phyloP scores from a whole-genome alignment of 164 flowering plant genomes.

The Vitis amurensis region DNA sequence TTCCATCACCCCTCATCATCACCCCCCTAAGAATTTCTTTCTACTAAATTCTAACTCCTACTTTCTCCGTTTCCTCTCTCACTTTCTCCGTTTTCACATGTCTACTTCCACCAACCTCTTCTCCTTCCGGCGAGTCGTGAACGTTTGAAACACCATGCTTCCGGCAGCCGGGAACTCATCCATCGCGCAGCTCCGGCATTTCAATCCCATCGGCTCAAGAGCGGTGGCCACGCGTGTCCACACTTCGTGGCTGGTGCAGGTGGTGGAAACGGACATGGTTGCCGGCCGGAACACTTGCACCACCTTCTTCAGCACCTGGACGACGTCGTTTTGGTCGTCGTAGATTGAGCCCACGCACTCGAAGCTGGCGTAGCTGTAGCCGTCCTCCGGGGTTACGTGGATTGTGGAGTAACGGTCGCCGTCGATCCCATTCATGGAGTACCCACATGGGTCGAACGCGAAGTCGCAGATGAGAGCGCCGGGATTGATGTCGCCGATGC shows the following conservation, averaged over 20 bases:
- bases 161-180: slow-evolving; percentile 78
- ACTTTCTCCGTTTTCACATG: neutral
- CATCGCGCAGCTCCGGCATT: slow-evolving; percentile 44
- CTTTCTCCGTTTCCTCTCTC: neutral
- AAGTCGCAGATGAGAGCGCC: slow-evolving; percentile 65
- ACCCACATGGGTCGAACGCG: slow-evolving; percentile 96
- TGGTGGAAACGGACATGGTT: slow-evolving; percentile 60
- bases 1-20: slow-evolving; percentile 19
- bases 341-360: slow-evolving; percentile 63
- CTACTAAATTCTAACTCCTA: neutral
- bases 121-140: slow-evolving; percentile 53
- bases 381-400: slow-evolving; percentile 97
- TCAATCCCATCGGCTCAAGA: slow-evolving; percentile 55
- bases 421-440: slow-evolving; percentile 89
- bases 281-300: slow-evolving; percentile 75
- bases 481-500: slow-evolving; percentile 56
- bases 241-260: slow-evolving; percentile 25
- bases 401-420: slow-evolving; percentile 75
- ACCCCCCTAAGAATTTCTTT: slow-evolving; percentile 17
- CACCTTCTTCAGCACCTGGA: slow-evolving; percentile 47
- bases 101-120: neutral
- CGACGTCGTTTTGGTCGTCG: slow-evolving; percentile 36
- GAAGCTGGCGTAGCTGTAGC: slow-evolving; percentile 91
- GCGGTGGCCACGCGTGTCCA: slow-evolving; percentile 42
- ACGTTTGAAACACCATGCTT: slow-evolving; percentile 70